Evolutionary conservation across 1,284 basidiomycete species (phyloP).

Genomic region (Rhizopogon hawkerae): DNA sequence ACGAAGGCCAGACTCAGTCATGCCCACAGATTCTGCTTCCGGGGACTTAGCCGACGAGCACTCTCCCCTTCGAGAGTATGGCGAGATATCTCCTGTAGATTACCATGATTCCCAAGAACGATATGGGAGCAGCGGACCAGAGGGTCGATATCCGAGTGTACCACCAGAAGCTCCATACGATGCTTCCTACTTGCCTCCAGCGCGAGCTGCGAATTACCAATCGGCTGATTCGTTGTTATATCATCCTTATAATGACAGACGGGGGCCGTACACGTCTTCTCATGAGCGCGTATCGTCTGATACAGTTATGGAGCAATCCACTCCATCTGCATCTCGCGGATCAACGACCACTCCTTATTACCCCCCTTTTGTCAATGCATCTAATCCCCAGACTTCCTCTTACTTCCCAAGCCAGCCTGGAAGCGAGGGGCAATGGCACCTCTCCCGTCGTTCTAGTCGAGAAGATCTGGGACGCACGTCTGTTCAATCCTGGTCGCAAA

Average conservation of each 20-base stretch:
- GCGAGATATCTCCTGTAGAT: constrained; percentile 27
- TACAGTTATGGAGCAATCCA: constrained; percentile 13
- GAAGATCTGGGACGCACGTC: constrained; percentile 19
- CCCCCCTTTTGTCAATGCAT: constrained; percentile 17
- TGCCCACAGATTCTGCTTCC: constrained; percentile 17
- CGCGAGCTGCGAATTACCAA: constrained; percentile 22
- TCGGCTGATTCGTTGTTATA: constrained; percentile 17
- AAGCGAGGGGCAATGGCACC: constrained; percentile 18
- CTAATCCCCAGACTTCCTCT: constrained; percentile 18
- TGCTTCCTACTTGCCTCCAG: constrained; percentile 7
- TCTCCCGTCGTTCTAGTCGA: constrained; percentile 12
- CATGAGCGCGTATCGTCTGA: constrained; percentile 25
- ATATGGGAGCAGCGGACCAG: constrained; percentile 12
- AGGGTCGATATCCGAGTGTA: constrained; percentile 18
- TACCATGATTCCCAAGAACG: not conserved
- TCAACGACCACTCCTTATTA: constrained; percentile 20
- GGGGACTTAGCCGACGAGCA: constrained; percentile 21
- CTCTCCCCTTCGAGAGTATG: constrained; percentile 17
- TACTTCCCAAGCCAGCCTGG: constrained; percentile 20
- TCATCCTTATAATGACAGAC: constrained; percentile 22
- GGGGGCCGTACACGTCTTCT: constrained; percentile 19
- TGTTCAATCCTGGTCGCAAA: constrained; percentile 22
- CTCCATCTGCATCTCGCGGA: constrained; percentile 21
- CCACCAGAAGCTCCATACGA: constrained; percentile 20
- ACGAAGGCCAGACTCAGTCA: constrained; percentile 42